Evolutionary conservation across 148 eudicot species (phyloP), one percentile per base, ranked within the genome.

Genomic region (Rhododendron vialii): DNA sequence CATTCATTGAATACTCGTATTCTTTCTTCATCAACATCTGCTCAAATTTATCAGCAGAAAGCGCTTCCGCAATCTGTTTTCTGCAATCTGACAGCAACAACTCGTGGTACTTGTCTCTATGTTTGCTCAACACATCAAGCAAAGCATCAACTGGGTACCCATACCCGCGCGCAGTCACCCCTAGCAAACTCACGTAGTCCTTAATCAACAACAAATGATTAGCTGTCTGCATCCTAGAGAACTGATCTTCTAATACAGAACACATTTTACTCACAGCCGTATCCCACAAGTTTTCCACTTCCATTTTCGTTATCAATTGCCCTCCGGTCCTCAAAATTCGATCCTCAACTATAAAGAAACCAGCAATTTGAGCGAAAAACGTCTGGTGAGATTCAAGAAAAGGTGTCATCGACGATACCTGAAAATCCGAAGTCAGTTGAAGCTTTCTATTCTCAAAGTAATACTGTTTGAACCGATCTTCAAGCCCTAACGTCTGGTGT

Each of bases 11-110:
- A 73, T 97, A 97, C 90, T 95, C 99, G 17, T 97, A 97, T 87
- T 97, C 99, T 80, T 97, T 97, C 92, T 88, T 97, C 99, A 97
- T 97, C 89, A 93, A 91, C 98, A 95, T 94, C 89, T 97, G 98
- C 89, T 95, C 98, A 87, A 94, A 93, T 71, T 92, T 94, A 94
- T 97, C 99, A 84, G 93, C 95, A 47, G 92, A 57, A 17, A 95
- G 88, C 0, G 93, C 98, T 86, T 97, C 99, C 22, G 94, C 86
- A 33, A 97, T 93, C 89, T 97, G 99, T 87, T 94, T 95, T 2
- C 95, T 92, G 89, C 99, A 95, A 90, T 97, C 99, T 2, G 95
- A 95, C 78, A 97, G 87, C 89, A 97, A 80, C 83, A 97, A 76
- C 71, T 97, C 99, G 86, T 97, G 99, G 87, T 97, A 97, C 92